Base-by-base conservation (phyloP, 2,329 filamentous ascomycete genomes). In the Fonsecaea nubica region DNA sequence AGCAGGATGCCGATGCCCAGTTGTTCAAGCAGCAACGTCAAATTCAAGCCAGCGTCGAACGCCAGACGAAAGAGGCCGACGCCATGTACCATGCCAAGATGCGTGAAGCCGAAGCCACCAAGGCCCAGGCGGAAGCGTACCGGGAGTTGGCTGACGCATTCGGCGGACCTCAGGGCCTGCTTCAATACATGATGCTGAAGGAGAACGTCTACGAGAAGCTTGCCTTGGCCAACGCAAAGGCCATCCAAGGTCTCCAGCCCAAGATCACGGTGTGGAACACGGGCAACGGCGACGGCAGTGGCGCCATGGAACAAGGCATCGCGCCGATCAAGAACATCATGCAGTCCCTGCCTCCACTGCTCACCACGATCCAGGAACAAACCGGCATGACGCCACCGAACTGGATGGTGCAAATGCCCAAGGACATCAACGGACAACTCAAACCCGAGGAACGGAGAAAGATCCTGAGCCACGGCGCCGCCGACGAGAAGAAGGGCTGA, bases 191-290 rank as follows among this genome's bases (percentile, higher is more conserved):
- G 80, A 96, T 96, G 92, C 88, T 96, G 75, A 89, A 93, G 80
- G 90, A 90, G 77, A 89, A 89, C 72, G 91, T 90, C 0, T 94
- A 92, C 77, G 86, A 91, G 75, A 85, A 89, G 72, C 85, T 96
- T 58, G 92, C 92, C 65, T 84, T 90, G 73, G 91, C 91, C 58
- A 96, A 96, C 73, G 92, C 90, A 55, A 77, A 84, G 36, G 92
- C 91, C 36, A 87, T 96, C 75, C 84, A 87, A 59, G 92, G 92
- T 32, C 80, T 96, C 71, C 86, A 93, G 77, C 92, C 92, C 71
- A 96, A 96, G 89, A 95, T 96, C 80, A 93, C 89, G 69, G 88
- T 94, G 32, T 96, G 92, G 92, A 95, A 92, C 76, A 96, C 92
- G 8, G 91, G 91, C 35, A 38, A 55, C 10, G 58, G 58, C 13